Evolutionary conservation across 176 grass and related monocot genomes (phyloP), one percentile per base, ranked within the genome.

Genomic region (Poa pratensis): DNA sequence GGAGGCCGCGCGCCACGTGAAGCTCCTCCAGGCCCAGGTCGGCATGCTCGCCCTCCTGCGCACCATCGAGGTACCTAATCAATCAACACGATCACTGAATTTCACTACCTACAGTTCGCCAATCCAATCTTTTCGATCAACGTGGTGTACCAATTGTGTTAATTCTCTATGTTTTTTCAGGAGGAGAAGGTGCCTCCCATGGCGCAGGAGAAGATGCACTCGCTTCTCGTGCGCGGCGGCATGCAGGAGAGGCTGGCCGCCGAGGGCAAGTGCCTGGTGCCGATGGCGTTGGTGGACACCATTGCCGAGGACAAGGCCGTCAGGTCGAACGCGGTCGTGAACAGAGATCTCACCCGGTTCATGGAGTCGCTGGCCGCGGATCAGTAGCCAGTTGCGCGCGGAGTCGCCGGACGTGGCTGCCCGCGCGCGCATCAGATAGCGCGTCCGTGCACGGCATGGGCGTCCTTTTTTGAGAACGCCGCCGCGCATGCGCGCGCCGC

Each of bases 21-120:
- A 86, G 82, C 85, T 97, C 83, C 77, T 94, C 71, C 88, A 91
- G 84, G 95, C 95, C 19, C 95, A 94, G 69, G 84, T 93, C 60
- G 90, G 90, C 50, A 55, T 97, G 55, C 92, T 97, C 77, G 50
- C 82, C 18, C 88, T 97, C 46, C 79, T 93, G 86, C 64, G 6
- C 55, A 49, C 64, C 35, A 39, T 78, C 27, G 45, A 97, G 92
- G 95, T 97, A 59, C 54, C 1, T n/a, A 59, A 37, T 2, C 13
- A 40, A 17, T 6, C 13, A 18, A 53, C 22, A 24, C 16, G 13
- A 22, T 27, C 42, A 9, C 82, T 8, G 5, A 74, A 71, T 71
- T 8, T 13, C 40, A 70, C 5, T 15, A 34, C 27, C 6, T 12
- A n/a, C 35, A n/a, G 54, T 73, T 63, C 6, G 11, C 20, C 19